Conservation (phyloP, 1,284 basidiomycete species). For the Chalciporus piperatoides region DNA sequence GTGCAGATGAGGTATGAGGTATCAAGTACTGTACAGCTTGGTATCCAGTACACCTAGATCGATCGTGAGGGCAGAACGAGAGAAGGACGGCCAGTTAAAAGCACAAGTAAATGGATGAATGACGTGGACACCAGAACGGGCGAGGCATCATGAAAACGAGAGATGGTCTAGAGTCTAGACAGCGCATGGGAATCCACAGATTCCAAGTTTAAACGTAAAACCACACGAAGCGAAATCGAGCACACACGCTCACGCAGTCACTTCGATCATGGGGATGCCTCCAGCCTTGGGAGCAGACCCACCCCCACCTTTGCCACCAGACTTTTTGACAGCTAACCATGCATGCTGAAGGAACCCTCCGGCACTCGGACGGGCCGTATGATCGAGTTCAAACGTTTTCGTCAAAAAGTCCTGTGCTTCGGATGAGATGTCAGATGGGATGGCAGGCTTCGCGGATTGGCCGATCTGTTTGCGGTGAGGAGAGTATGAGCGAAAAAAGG, state of each 20-base stretch:
- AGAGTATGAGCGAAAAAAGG: not conserved
- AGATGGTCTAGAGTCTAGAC: not conserved
- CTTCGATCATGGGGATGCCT: conserved; percentile 29
- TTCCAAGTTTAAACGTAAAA: too few relatives aligned
- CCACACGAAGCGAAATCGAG: not conserved
- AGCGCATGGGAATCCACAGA: too few relatives aligned
- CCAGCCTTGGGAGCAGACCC: conserved; percentile 7
- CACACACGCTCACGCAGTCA: conserved; percentile 22
- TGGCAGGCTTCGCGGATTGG: conserved; percentile 76
- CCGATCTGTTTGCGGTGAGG: conserved; percentile 62
- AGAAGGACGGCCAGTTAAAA: not conserved
- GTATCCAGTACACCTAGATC: too few relatives aligned
- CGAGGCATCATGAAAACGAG: not conserved
- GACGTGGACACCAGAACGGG: not conserved
- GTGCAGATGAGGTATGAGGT: too few relatives aligned
- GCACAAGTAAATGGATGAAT: not conserved
- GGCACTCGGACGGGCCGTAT: conserved; percentile 80
- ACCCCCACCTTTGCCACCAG: conserved; percentile 12
- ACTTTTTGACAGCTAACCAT: conserved; percentile 57
- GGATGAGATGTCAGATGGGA: conserved; percentile 82
- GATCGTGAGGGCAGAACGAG: too few relatives aligned
- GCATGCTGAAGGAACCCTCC: conserved; percentile 70
- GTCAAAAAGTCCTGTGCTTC: conserved; percentile 85
- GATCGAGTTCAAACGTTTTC: conserved; percentile 82
- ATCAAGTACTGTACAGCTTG: too few relatives aligned